Evolutionary conservation across 2,329 filamentous ascomycete genomes (phyloP), one percentile per base, ranked within the genome.

Genomic region (Samsoniella hepiali): DNA sequence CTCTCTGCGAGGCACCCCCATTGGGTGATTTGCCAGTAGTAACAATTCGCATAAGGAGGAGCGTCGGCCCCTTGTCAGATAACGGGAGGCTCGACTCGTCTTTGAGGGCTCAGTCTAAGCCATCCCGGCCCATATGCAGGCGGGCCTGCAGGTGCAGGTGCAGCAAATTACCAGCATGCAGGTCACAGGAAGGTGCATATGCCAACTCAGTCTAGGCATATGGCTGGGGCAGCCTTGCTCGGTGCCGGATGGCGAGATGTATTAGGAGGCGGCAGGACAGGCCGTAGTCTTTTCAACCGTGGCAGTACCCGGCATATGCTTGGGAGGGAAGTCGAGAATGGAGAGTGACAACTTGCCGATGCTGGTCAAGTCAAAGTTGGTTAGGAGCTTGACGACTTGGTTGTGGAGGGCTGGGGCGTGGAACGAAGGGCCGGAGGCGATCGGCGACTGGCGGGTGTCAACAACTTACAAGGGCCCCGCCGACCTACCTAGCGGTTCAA

Each of bases 131-230:
- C 49, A 34, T 55, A 62, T 55, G 58, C 58, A 62, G 49, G 58
- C 58, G 49, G 47, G 31, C 58, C 58, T 62, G 58, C 58, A 62
- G 22, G 58, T 62, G 40, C 58, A 60, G 31, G 58, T 55, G 58
- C 49, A 62, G 50, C 42, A 62, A 62, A 62, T 62, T 62, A 62
- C 38, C 50, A 62, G 47, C 34, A 62, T 62, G 58, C 50, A 62
- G 57, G 45, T 50, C 57, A 7, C 22, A 40, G 31, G 57, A 8
- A 59, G 57, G 42, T 47, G 58, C 58, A 62, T 62, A 47, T 44
- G 36, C 57, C 45, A 59, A 40, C 34, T 44, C 34, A 29, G 36
- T 60, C 45, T 32, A 60, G 44, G 45, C 36, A 38, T 6, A 40
- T n/a, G 42, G n/a, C 31, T 45, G n/a, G 47, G 34, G 22, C 55